Conservation (phyloP, 345 rosid species). For the Acer yangbiense region DNA sequence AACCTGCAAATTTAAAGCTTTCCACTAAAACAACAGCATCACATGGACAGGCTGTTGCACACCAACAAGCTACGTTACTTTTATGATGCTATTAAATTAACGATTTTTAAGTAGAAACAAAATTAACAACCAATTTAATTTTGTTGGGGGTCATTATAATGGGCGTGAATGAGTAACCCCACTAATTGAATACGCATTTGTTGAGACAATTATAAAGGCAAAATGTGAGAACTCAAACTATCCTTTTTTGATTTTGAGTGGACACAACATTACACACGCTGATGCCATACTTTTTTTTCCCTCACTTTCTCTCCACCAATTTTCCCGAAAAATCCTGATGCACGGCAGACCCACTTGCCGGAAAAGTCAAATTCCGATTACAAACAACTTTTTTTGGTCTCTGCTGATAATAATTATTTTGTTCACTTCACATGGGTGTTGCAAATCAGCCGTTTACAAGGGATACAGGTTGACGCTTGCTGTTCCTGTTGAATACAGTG, state of each 20-base stretch:
- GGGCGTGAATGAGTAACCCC: slow-evolving; percentile 32
- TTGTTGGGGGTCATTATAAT: slow-evolving; percentile 11
- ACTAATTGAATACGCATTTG: slow-evolving; percentile 19
- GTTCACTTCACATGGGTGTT: slow-evolving; percentile 27
- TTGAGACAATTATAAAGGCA: slow-evolving; percentile 22
- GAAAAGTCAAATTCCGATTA: background rate
- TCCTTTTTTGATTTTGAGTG: slow-evolving; percentile 37
- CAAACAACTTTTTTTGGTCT: slow-evolving; percentile 23
- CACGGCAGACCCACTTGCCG: background rate
- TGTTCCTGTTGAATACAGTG: slow-evolving; percentile 49
- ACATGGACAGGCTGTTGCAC: slow-evolving; percentile 53
- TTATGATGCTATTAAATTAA: background rate
- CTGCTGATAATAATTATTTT: slow-evolving; percentile 23
- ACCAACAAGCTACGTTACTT: slow-evolving; percentile 19
- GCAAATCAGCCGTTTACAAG: slow-evolving; percentile 51
- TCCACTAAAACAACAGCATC: slow-evolving; percentile 11
- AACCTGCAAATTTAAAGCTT: background rate
- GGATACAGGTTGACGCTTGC: slow-evolving; percentile 57
- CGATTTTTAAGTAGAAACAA: background rate
- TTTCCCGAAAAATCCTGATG: slow-evolving; percentile 17
- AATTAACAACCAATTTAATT: slow-evolving; percentile 6
- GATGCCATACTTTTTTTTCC: slow-evolving; percentile 29
- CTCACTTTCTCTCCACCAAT: slow-evolving; percentile 19
- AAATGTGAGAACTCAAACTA: slow-evolving; percentile 34
- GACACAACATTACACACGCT: slow-evolving; percentile 17